Percentiles rank a stretch among this genome's conserved stretches.
phyloP scores from a whole-genome alignment of 2,329 filamentous ascomycete species.

The Apiospora hydei region DNA sequence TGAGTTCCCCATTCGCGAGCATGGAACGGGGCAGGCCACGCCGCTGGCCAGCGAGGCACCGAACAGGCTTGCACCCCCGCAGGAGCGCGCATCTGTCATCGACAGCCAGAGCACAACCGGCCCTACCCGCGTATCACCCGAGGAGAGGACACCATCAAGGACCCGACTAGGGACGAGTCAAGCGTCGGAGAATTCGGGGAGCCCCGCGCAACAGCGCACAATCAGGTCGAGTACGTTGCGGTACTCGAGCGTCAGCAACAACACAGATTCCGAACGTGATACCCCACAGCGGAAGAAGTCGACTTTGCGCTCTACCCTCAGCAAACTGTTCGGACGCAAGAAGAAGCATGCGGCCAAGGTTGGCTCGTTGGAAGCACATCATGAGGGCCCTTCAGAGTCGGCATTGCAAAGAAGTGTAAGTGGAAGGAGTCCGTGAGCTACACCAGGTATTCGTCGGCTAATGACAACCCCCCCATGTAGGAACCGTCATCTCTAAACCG shows the following conservation, averaged over 20 bases:
- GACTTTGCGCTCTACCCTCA: slow-evolving; percentile 61
- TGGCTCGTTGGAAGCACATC: slow-evolving; percentile 38
- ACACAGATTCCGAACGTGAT: slow-evolving; percentile 44
- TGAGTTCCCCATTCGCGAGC: slow-evolving; percentile 60
- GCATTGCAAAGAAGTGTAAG: slow-evolving; percentile 53
- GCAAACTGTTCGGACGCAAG: slow-evolving; percentile 65
- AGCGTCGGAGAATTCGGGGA: slow-evolving; percentile 37
- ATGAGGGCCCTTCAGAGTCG: slow-evolving; percentile 26
- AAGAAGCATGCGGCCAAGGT: slow-evolving; percentile 53
- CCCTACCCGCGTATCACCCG: slow-evolving; percentile 29
- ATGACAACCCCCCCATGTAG: slow-evolving; percentile 36
- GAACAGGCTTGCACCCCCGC: slow-evolving; percentile 31
- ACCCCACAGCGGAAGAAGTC: slow-evolving; percentile 64
- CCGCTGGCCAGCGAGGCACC: slow-evolving; percentile 42
- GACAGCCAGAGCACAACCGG: slow-evolving; percentile 32
- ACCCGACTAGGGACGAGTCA: slow-evolving; percentile 37
- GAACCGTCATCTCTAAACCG: slow-evolving; percentile 47
- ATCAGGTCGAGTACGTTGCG: slow-evolving; percentile 51
- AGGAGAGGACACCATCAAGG: slow-evolving; percentile 34
- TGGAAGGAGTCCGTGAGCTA: slow-evolving; percentile 30
- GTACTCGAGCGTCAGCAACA: slow-evolving; percentile 57
- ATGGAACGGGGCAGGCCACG: slow-evolving; percentile 47
- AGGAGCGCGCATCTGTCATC: slow-evolving; percentile 34
- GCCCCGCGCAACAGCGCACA: slow-evolving; percentile 44
- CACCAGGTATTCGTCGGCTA: not conserved